phyloP scores from a whole-genome alignment of 78 protist species.

The Chrysochromulina tobinii region DNA sequence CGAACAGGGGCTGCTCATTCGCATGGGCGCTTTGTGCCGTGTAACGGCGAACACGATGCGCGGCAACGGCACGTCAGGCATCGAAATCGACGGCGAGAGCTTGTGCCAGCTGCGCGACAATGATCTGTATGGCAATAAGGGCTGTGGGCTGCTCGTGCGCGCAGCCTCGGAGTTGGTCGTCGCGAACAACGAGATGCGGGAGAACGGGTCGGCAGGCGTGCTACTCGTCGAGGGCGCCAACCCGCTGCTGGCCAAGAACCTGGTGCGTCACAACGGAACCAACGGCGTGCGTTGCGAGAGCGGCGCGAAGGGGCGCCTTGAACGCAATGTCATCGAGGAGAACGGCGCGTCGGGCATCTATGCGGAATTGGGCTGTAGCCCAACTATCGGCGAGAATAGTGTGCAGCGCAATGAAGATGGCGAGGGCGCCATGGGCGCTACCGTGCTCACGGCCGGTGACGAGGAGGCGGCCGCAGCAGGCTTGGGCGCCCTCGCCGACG shows the following conservation, averaged over 20 bases:
- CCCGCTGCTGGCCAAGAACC: background rate
- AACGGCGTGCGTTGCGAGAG: background rate
- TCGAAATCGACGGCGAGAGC: background rate
- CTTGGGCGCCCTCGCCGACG: no score
- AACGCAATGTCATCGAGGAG: background rate
- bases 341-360: background rate
- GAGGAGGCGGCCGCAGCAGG: no score
- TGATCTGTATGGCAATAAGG: background rate
- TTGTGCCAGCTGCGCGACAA: background rate
- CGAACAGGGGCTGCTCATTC: background rate
- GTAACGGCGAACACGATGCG: no score
- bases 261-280: background rate
- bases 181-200: background rate
- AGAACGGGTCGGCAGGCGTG: background rate
- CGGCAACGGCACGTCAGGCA: background rate
- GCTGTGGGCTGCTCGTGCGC: background rate
- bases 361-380: background rate
- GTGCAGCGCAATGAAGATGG: background rate
- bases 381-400: background rate
- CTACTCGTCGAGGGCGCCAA: background rate
- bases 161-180: background rate
- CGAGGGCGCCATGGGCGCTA: no score
- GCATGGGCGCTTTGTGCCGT: no score
- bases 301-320: background rate
- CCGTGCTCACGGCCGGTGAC: no score